Conservation (phyloP, 352 stramenopile species). For the Blastocystis sp. region DNA sequence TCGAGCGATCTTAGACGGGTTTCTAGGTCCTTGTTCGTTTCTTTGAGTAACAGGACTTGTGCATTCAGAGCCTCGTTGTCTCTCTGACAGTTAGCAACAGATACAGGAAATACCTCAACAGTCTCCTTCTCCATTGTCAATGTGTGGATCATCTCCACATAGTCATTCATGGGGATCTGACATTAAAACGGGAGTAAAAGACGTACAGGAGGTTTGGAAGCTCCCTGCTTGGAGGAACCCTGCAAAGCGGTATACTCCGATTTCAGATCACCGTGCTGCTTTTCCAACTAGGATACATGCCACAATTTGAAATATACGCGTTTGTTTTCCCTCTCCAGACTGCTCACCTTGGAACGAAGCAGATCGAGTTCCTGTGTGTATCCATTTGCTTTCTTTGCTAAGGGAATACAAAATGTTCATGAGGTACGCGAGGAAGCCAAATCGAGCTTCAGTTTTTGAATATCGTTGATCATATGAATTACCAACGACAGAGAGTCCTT, state of each 20-base stretch:
- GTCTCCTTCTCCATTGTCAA: constrained; percentile 35
- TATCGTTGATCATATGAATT: neutral
- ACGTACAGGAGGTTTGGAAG: too few species aligned
- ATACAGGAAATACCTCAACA: neutral
- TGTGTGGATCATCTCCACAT: constrained; percentile 23
- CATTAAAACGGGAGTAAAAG: too few species aligned
- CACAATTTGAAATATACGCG: neutral
- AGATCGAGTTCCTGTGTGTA: neutral
- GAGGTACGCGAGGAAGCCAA: neutral
- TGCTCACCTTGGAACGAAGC: neutral
- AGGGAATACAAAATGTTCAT: too few species aligned
- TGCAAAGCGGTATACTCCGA: too few species aligned
- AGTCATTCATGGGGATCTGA: neutral
- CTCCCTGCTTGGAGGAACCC: too few species aligned
- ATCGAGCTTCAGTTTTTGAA: neutral
- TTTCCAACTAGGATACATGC: neutral
- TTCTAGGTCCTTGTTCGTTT: neutral
- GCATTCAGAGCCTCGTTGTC: neutral
- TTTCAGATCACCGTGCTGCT: neutral
- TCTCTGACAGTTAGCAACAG: neutral
- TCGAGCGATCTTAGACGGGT: neutral
- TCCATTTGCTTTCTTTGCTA: neutral
- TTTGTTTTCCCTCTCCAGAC: neutral
- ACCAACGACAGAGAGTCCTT: neutral
- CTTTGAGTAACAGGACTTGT: neutral